Evolutionary conservation across 2,329 filamentous ascomycete species (phyloP).

Genomic region (Phyllosticta citrichinensis): DNA sequence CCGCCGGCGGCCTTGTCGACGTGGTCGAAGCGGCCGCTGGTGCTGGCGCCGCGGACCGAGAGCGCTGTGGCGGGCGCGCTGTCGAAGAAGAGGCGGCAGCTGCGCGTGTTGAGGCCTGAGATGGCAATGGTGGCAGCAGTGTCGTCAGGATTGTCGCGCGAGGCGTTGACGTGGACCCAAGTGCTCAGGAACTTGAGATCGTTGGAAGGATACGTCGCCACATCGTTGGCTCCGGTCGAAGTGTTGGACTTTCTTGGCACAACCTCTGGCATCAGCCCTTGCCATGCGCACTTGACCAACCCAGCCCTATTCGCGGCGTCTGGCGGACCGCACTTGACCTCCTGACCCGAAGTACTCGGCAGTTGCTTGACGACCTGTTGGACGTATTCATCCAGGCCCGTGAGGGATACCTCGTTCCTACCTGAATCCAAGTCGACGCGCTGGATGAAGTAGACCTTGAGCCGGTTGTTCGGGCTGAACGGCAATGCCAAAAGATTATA

Average conservation of each 20-base stretch:
- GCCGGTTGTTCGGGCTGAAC: conserved; percentile 66
- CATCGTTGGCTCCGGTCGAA: conserved; percentile 11
- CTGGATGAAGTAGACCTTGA: conserved; percentile 85
- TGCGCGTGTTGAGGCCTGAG: conserved; percentile 63
- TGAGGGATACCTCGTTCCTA: conserved; percentile 53
- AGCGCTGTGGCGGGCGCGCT: conserved; percentile 52
- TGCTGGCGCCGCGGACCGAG: conserved; percentile 49
- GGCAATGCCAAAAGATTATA: conserved; percentile 86
- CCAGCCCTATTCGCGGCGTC: conserved; percentile 36
- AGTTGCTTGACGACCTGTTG: conserved; percentile 54
- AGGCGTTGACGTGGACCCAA: conserved; percentile 60
- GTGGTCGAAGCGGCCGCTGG: conserved; percentile 55
- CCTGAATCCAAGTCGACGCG: conserved; percentile 63
- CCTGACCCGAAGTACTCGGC: conserved; percentile 58
- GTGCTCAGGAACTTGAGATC: conserved; percentile 29
- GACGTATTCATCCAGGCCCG: conserved; percentile 26
- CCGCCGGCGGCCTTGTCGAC: conserved; percentile 48
- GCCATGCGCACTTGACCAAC: conserved; percentile 60
- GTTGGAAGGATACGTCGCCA: conserved; percentile 27
- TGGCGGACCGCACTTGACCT: conserved; percentile 30
- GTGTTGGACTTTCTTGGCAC: conserved; percentile 28
- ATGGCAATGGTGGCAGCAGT: conserved; percentile 55
- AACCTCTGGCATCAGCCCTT: conserved; percentile 57
- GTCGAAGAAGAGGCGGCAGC: conserved; percentile 65
- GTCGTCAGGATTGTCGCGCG: conserved; percentile 23